A percentile compares a stretch with the other conserved stretches of the same genome.
Conservation (phyloP, 2,329 filamentous ascomycete genomes). For the Malbranchea cinnamomea region DNA sequence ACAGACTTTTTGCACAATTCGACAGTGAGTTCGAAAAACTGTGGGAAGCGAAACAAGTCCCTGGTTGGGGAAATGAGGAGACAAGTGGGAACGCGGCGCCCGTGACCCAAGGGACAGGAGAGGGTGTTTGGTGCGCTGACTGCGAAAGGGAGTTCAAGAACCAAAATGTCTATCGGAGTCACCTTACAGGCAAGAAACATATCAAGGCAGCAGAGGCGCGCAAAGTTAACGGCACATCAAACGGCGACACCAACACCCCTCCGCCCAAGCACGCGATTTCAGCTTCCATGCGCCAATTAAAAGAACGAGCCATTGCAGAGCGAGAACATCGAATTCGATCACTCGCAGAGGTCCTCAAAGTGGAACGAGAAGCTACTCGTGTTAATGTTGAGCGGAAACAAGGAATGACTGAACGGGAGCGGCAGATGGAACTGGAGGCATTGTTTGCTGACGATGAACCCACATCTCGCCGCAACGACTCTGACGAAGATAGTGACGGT, state of each 20-base stretch:
- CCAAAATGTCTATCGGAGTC: slow-evolving; percentile 81
- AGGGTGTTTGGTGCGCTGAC: slow-evolving; percentile 75
- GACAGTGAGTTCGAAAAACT: slow-evolving; percentile 70
- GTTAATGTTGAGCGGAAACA: slow-evolving; percentile 93
- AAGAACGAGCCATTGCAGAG: slow-evolving; percentile 81
- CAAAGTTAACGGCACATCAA: slow-evolving; percentile 29
- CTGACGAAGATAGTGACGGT: slow-evolving; percentile 51
- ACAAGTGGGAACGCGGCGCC: slow-evolving; percentile 27
- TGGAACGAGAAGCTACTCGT: slow-evolving; percentile 73
- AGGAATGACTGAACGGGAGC: slow-evolving; percentile 93
- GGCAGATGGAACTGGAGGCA: slow-evolving; percentile 84
- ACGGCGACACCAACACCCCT: slow-evolving; percentile 15
- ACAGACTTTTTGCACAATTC: slow-evolving; percentile 60
- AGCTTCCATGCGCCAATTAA: slow-evolving; percentile 40
- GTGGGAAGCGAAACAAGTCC: slow-evolving; percentile 67
- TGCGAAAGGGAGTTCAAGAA: slow-evolving; percentile 95
- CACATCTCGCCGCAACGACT: slow-evolving; percentile 31
- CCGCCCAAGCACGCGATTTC: slow-evolving; percentile 10
- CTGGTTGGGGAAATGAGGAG: slow-evolving; percentile 56
- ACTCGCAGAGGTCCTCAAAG: slow-evolving; percentile 67
- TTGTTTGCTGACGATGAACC: slow-evolving; percentile 51
- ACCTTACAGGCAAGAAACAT: slow-evolving; percentile 85
- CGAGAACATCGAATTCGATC: slow-evolving; percentile 72
- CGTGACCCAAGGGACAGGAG: slow-evolving; percentile 41
- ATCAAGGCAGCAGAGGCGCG: slow-evolving; percentile 63